Evolutionary conservation across 176 grass and related monocot genomes (phyloP).

Genomic region (Aechmea fasciata): DNA sequence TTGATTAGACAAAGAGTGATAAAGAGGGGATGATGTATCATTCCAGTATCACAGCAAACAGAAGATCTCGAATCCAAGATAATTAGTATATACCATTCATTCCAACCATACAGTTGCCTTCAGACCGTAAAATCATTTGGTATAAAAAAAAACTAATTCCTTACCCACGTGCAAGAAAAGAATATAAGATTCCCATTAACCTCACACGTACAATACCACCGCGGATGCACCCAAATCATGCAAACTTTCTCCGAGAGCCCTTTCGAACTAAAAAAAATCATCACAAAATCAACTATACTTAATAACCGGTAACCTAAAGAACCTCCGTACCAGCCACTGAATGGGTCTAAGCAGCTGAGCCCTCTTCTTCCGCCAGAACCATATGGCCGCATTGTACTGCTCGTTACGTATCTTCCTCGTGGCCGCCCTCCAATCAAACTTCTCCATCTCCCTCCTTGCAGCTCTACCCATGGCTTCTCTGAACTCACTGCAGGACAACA

Average conservation of each 20-base stretch:
- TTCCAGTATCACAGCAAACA: too few relatives aligned
- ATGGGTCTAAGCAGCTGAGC: constrained; percentile 37
- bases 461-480: constrained; percentile 39
- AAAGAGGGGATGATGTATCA: too few relatives aligned
- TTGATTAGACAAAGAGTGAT: too few relatives aligned
- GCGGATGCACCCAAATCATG: neutral
- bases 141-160: neutral
- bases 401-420: constrained; percentile 53
- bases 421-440: constrained; percentile 47
- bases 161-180: neutral
- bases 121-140: neutral
- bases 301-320: constrained; percentile 3
- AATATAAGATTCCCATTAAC: neutral
- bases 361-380: constrained; percentile 59
- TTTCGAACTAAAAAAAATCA: neutral
- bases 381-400: constrained; percentile 56
- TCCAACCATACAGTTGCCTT: neutral
- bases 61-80: too few relatives aligned
- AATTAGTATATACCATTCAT: too few relatives aligned
- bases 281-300: neutral
- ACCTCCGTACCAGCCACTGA: constrained; percentile 29
- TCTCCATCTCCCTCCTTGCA: constrained; percentile 66
- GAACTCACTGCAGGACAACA: constrained; percentile 36
- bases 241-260: neutral
- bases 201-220: neutral